Percentiles rank a stretch among this genome's conserved stretches.
These are phyloP conservation scores for Botrytis pseudocinerea DNA, from an alignment of 2,329 filamentous ascomycete species.

Conservation along the genomic window DNA sequence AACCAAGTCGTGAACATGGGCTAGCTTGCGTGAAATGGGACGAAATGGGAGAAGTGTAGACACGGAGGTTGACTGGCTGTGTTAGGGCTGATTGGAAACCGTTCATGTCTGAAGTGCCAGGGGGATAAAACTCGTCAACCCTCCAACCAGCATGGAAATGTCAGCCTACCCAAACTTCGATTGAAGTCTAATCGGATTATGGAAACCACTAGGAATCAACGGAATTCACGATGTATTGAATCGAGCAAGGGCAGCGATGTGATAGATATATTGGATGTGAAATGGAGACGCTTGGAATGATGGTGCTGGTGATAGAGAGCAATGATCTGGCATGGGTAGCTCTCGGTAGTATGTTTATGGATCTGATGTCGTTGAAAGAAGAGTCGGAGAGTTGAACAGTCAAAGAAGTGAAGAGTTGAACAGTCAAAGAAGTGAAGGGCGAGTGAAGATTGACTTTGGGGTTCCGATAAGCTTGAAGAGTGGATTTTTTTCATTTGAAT, in stretches of 20 bases:
- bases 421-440: not conserved
- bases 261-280: not conserved
- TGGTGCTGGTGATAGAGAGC: not conserved
- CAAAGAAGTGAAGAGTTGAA: not conserved
- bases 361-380: not conserved
- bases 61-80: not conserved
- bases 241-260: not conserved
- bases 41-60: constrained; percentile 17
- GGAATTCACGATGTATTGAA: not conserved
- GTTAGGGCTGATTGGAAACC: constrained; percentile 34
- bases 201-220: not conserved
- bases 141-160: not conserved
- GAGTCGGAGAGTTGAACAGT: not conserved
- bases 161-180: not conserved
- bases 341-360: not conserved
- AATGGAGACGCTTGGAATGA: too few species aligned
- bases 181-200: not conserved
- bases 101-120: constrained; percentile 28
- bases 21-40: constrained; percentile 23
- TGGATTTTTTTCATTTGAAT: not conserved
- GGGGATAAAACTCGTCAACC: constrained; percentile 34
- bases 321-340: not conserved
- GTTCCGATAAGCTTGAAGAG: not conserved
- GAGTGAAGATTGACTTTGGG: not conserved
- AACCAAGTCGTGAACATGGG: not conserved